Percentiles rank a stretch among this genome's conserved stretches.
phyloP scores from a whole-genome alignment of 371 early-diverging fungal genomes.

The Mucor circinelloides region DNA sequence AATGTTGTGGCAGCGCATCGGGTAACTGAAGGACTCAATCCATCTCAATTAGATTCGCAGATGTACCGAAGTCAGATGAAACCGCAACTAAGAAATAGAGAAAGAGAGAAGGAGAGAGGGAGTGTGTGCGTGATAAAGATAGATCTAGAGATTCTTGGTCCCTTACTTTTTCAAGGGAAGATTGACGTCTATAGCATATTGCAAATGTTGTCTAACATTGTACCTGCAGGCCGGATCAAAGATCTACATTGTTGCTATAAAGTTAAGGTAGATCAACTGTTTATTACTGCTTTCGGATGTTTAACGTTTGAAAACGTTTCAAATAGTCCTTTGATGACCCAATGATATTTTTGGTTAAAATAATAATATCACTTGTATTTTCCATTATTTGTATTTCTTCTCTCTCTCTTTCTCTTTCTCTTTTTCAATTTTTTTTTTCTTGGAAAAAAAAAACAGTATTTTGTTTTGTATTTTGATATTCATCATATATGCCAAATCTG shows the following conservation, averaged over 20 bases:
- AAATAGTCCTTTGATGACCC: background rate
- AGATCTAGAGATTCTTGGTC: too few relatives aligned
- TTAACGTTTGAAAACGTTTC: background rate
- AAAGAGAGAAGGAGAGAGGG: too few relatives aligned
- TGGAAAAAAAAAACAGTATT: background rate
- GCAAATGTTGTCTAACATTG: background rate
- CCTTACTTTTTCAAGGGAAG: too few relatives aligned
- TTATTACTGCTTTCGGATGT: background rate
- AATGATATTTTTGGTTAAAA: background rate
- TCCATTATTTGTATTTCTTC: background rate
- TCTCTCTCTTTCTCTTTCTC: background rate
- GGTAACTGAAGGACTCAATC: background rate
- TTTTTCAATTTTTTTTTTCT: background rate
- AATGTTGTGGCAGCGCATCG: too few relatives aligned
- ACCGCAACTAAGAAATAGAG: background rate
- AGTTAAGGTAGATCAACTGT: background rate
- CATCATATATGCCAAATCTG: background rate
- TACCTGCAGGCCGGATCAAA: background rate
- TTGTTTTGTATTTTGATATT: too few relatives aligned
- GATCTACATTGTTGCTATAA: background rate
- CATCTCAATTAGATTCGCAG: background rate
- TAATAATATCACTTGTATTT: background rate
- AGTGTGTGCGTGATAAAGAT: too few relatives aligned
- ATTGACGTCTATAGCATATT: too few relatives aligned
- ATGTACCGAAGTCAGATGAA: background rate